Evolutionary conservation across 225 moss, liverwort and hornwort species (phyloP).

Genomic region (Lunularia cruciata): DNA sequence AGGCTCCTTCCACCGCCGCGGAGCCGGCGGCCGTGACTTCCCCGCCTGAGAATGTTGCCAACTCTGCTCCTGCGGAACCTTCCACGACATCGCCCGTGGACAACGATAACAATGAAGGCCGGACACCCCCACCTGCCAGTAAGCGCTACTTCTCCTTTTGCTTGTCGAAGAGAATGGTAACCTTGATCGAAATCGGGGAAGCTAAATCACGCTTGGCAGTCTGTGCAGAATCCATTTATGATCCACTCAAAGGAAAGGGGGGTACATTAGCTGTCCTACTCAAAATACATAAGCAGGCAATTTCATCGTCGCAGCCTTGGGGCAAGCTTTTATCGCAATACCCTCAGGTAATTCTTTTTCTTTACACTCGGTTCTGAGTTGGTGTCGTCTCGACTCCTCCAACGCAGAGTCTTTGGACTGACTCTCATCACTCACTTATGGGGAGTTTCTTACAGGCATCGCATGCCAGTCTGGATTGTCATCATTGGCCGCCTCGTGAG

Average conservation of each 20-base stretch:
- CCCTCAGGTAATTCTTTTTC: slow-evolving; percentile 42
- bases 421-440: too few relatives aligned
- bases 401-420: too few relatives aligned
- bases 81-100: slow-evolving; percentile 28
- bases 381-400: too few relatives aligned
- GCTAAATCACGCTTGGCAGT: slow-evolving; percentile 20
- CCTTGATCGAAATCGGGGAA: too few relatives aligned
- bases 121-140: slow-evolving; percentile 39
- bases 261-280: slow-evolving; percentile 43
- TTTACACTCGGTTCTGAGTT: neutral
- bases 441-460: too few relatives aligned
- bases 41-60: slow-evolving; percentile 37
- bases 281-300: slow-evolving; percentile 47
- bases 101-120: slow-evolving; percentile 31
- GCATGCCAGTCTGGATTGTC: too few relatives aligned
- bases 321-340: slow-evolving; percentile 58
- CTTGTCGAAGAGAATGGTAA: too few relatives aligned
- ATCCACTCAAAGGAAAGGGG: slow-evolving; percentile 46
- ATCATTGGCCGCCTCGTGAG: too few relatives aligned
- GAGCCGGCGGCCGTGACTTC: slow-evolving; percentile 45
- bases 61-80: slow-evolving; percentile 35
- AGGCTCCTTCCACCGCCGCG: slow-evolving; percentile 37
- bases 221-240: slow-evolving; percentile 42
- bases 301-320: slow-evolving; percentile 39
- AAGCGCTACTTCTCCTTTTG: slow-evolving; percentile 1